phyloP scores from a whole-genome alignment of 345 rosid genomes.

The Sisymbrium altissimum region DNA sequence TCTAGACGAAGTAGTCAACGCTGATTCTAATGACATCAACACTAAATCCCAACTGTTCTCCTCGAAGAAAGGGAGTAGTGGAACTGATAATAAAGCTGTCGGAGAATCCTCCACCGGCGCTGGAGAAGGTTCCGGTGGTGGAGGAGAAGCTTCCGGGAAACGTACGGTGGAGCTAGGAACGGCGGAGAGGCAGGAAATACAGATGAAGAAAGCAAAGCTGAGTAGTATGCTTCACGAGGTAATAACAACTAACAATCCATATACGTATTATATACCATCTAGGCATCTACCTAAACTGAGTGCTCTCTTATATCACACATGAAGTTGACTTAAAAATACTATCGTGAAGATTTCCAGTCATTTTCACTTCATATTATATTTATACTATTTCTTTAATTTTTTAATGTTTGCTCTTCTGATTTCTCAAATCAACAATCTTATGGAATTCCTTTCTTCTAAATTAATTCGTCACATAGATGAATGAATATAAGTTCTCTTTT shows the following conservation, averaged over 20 bases:
- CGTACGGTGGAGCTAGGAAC: slow-evolving; percentile 57
- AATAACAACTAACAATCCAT: slow-evolving; percentile 14
- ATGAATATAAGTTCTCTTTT: neutral
- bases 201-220: slow-evolving; percentile 95
- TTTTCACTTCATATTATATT: slow-evolving; percentile 29
- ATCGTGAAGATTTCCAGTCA: slow-evolving; percentile 13
- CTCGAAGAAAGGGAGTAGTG: slow-evolving; percentile 44
- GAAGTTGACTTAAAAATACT: slow-evolving; percentile 25
- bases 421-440: slow-evolving; percentile 16
- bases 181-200: slow-evolving; percentile 94
- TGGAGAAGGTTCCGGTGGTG: slow-evolving; percentile 46
- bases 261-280: slow-evolving; percentile 21
- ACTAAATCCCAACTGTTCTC: slow-evolving; percentile 26
- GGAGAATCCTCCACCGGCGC: slow-evolving; percentile 56
- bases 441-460: neutral
- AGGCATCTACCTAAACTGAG: neutral
- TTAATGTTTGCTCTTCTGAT: neutral
- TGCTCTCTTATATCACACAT: slow-evolving; percentile 30
- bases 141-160: slow-evolving; percentile 49
- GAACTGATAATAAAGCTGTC: slow-evolving; percentile 34
- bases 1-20: slow-evolving; percentile 89
- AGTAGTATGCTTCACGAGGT: slow-evolving; percentile 95
- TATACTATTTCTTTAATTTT: neutral
- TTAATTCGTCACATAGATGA: neutral
- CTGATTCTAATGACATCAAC: slow-evolving; percentile 42